Evolutionary conservation across 2,329 filamentous ascomycete genomes (phyloP), one percentile per base, ranked within the genome.

Genomic region (Dothideomycetes sp.): DNA sequence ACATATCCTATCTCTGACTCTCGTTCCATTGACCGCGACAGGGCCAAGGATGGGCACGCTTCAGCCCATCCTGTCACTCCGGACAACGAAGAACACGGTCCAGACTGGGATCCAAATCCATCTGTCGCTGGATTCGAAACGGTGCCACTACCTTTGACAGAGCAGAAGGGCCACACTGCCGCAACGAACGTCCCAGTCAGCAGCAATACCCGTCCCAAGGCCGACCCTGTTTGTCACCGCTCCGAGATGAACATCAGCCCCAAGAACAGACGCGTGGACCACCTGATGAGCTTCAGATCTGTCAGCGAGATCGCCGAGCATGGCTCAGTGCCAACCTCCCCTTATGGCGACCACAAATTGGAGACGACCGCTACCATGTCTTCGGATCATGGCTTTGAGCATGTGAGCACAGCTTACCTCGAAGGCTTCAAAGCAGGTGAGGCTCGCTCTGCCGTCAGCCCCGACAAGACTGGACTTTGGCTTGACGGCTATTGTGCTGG

Each of bases 401-500:
- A 11, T 20, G 37, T 32, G n/a, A 29, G 19, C 9, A 13, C 24
- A n/a, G 51, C 52, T 2, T 60, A 52, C 49, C 46, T 54, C 18
- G 50, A 56, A 28, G 59, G 59, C 17, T 58, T 52, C 43, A 47
- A 52, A 20, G 52, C 53, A 23, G 59, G 58, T 17, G 44, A 60
- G 5, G 43, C 53, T 35, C 55, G 57, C 36, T 44, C 46, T 20
- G 43, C 49, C 12, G 46, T 58, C 20, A 49, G 47, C 11, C 27
- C 43, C n/a, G 50, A 55, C 15, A 50, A 50, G 23, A 45, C 39
- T 11, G 52, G 50, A 4, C 49, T 56, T 18, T 58, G 50, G 39
- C 42, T 61, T 8, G 49, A 56, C 5, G 59, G 59, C 8, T 61
- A 61, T 45, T 59, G 57, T 37, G 48, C 52, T 18, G 58, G 56